These are phyloP conservation scores for Erythrophleum ivorense DNA, from an alignment of 331 rosid genomes.

Conservation along the genomic window DNA sequence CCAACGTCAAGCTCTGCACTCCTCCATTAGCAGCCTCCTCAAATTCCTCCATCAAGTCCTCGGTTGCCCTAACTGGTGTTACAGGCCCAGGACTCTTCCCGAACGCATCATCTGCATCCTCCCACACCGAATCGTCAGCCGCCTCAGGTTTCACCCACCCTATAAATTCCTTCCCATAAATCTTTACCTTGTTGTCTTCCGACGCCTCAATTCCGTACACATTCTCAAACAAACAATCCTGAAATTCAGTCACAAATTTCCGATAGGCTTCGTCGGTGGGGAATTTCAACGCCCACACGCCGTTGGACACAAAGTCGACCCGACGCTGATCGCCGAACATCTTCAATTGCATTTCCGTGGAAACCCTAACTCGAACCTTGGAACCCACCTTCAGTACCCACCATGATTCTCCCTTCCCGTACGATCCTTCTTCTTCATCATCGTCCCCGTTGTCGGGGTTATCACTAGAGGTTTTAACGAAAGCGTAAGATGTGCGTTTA, in stretches of 20 bases:
- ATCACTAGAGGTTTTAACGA: slow-evolving; percentile 48
- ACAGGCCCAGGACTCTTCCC: slow-evolving; percentile 42
- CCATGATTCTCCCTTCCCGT: slow-evolving; percentile 35
- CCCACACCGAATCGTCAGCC: slow-evolving; percentile 72
- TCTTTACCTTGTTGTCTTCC: slow-evolving; percentile 64
- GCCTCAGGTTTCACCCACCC: slow-evolving; percentile 69
- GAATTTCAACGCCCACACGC: slow-evolving; percentile 74
- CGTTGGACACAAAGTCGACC: slow-evolving; percentile 58
- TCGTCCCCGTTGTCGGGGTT: slow-evolving; percentile 5
- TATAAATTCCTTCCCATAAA: slow-evolving; percentile 71
- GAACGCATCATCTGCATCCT: slow-evolving; percentile 49
- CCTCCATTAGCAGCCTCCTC: slow-evolving; percentile 73
- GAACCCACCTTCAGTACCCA: slow-evolving; percentile 72
- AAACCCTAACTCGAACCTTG: slow-evolving; percentile 70
- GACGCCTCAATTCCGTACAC: slow-evolving; percentile 57
- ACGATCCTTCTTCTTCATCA: not conserved
- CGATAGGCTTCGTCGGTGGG: slow-evolving; percentile 57
- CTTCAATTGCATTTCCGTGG: slow-evolving; percentile 69
- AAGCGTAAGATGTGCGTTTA: slow-evolving; percentile 58
- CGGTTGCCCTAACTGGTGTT: slow-evolving; percentile 42
- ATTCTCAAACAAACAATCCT: slow-evolving; percentile 61
- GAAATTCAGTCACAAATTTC: slow-evolving; percentile 64
- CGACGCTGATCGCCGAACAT: slow-evolving; percentile 67
- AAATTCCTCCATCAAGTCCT: slow-evolving; percentile 64
- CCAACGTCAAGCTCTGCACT: slow-evolving; percentile 75